phyloP scores from a whole-genome alignment of 2,329 filamentous ascomycete species.

The Coniochaeta hoffmannii region DNA sequence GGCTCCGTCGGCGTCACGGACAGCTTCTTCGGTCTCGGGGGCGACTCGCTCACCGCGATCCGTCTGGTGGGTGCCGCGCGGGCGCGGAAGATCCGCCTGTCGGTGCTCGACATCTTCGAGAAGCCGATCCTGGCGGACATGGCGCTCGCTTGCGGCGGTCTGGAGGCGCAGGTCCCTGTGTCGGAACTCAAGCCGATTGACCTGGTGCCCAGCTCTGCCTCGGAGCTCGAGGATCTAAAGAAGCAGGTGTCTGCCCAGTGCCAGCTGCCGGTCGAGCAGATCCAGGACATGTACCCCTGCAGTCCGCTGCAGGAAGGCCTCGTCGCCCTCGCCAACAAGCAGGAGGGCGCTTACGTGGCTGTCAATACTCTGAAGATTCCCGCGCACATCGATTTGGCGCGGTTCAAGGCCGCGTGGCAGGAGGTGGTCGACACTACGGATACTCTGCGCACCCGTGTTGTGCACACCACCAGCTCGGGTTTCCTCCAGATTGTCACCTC shows the following conservation, averaged over 20 bases:
- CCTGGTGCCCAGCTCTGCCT: conserved; percentile 4
- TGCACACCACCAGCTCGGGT: conserved; percentile 9
- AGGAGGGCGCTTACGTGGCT: conserved; percentile 28
- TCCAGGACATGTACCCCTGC: conserved; percentile 30
- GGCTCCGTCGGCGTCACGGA: conserved; percentile 9
- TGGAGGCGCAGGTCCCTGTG: background rate
- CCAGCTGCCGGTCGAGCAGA: conserved; percentile 4
- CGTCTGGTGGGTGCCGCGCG: conserved; percentile 11
- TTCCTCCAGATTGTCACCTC: conserved; percentile 12
- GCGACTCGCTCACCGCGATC: conserved; percentile 21
- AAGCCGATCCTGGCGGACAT: conserved; percentile 11
- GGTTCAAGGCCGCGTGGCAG: conserved; percentile 23
- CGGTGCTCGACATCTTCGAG: conserved; percentile 16
- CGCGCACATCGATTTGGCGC: conserved; percentile 9
- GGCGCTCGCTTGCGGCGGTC: conserved; percentile 4
- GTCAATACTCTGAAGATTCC: conserved; percentile 18
- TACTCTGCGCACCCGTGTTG: conserved; percentile 13
- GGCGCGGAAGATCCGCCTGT: conserved; percentile 10
- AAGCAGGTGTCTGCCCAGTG: conserved; percentile 10
- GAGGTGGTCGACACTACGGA: conserved; percentile 10
- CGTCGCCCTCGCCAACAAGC: conserved; percentile 25
- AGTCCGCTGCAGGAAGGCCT: conserved; percentile 32
- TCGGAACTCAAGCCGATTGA: conserved; percentile 6
- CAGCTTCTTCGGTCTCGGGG: conserved; percentile 21
- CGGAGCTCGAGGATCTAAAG: conserved; percentile 7